Conservation (phyloP, 2,329 filamentous ascomycete species). For the Daldinia eschscholtzii region DNA sequence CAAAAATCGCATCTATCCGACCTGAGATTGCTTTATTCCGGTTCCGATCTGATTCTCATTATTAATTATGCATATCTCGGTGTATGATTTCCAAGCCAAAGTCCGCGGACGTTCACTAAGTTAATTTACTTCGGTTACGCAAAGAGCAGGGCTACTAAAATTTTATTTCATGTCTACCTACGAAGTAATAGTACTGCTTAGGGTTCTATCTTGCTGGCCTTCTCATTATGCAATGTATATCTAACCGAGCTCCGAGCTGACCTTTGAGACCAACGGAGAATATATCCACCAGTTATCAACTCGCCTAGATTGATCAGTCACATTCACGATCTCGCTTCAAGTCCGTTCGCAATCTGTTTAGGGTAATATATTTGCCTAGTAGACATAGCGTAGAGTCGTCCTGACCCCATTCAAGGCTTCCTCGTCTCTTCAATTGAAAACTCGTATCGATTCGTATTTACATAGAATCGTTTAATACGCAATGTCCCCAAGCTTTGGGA, state of each 20-base stretch:
- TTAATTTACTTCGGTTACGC: not conserved
- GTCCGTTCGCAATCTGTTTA: not conserved
- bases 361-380: not conserved
- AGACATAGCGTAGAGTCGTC: not conserved
- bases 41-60: slow-evolving; percentile 25
- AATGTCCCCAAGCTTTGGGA: not conserved
- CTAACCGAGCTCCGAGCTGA: slow-evolving; percentile 1
- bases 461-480: not conserved
- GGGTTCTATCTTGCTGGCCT: not conserved
- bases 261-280: not conserved
- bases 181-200: not conserved
- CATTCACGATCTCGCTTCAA: not conserved
- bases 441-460: not conserved
- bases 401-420: too few relatives aligned
- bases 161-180: not conserved
- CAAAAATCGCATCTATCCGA: slow-evolving; percentile 24
- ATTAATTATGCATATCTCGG: not conserved
- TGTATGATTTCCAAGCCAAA: not conserved
- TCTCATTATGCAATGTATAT: not conserved
- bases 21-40: slow-evolving; percentile 24
- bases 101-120: not conserved
- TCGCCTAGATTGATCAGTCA: not conserved
- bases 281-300: not conserved
- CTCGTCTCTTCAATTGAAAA: not conserved
- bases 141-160: not conserved